Percentiles rank a stretch among this genome's conserved stretches.
phyloP scores from a whole-genome alignment of 1,139 yeast species.

The Suhomyces bolitotheri region DNA sequence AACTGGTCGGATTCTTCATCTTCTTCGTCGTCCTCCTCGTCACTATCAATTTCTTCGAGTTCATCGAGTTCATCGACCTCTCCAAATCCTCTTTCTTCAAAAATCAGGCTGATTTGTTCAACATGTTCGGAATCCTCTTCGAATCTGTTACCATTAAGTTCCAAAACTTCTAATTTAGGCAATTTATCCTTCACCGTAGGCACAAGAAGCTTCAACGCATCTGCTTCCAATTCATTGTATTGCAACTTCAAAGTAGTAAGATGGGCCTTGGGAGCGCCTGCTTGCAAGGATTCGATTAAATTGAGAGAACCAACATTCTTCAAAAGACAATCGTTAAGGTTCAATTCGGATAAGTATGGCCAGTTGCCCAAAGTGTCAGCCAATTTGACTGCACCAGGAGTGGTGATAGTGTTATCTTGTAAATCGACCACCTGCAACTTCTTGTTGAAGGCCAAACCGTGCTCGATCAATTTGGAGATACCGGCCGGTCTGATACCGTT shows the following conservation, averaged over 20 bases:
- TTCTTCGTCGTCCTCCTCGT: slow-evolving; percentile 75
- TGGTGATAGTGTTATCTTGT: slow-evolving; percentile 93
- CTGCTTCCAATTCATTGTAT: slow-evolving; percentile 81
- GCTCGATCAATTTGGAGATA: slow-evolving; percentile 66
- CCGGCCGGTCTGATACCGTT: slow-evolving; percentile 97
- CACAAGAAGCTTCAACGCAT: slow-evolving; percentile 58
- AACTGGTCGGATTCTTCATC: slow-evolving; percentile 54
- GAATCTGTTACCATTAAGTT: slow-evolving; percentile 89
- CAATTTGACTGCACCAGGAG: slow-evolving; percentile 56
- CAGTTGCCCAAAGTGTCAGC: slow-evolving; percentile 58
- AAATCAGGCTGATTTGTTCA: slow-evolving; percentile 46
- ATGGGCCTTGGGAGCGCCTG: slow-evolving; percentile 34
- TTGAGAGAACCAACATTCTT: slow-evolving; percentile 70
- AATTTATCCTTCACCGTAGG: slow-evolving; percentile 54
- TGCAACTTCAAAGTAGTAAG: slow-evolving; percentile 72
- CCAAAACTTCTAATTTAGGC: slow-evolving; percentile 64
- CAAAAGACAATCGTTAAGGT: slow-evolving; percentile 85
- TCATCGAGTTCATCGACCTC: slow-evolving; percentile 91
- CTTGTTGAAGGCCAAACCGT: slow-evolving; percentile 67
- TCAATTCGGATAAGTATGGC: slow-evolving; percentile 65
- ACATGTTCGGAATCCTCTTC: slow-evolving; percentile 45
- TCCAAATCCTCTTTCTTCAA: slow-evolving; percentile 74
- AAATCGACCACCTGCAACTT: slow-evolving; percentile 73
- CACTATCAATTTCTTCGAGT: slow-evolving; percentile 86
- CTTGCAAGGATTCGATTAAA: slow-evolving; percentile 49